A percentile compares a stretch with the other conserved stretches of the same genome.
These are phyloP conservation scores for Blumeriella jaapii DNA, from an alignment of 2,329 filamentous ascomycete species.

Conservation along the genomic window DNA sequence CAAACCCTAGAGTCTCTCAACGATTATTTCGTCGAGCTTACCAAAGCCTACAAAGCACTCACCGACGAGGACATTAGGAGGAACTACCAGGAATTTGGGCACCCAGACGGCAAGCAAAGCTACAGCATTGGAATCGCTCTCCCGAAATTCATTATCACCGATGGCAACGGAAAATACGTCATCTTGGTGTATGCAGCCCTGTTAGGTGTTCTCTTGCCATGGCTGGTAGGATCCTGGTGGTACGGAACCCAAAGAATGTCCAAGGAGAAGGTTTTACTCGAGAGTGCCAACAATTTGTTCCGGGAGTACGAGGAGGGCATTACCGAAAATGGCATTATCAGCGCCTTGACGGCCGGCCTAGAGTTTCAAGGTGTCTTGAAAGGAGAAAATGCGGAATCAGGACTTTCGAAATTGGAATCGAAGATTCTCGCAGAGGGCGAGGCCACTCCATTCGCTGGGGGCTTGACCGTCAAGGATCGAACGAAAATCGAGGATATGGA, in stretches of 20 bases:
- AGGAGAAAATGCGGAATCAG: slow-evolving; percentile 68
- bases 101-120: slow-evolving; percentile 96
- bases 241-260: slow-evolving; percentile 90
- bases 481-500: slow-evolving; percentile 71
- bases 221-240: slow-evolving; percentile 95
- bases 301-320: slow-evolving; percentile 81
- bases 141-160: slow-evolving; percentile 81
- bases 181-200: slow-evolving; percentile 79
- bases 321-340: slow-evolving; percentile 67
- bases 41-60: slow-evolving; percentile 94
- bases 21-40: slow-evolving; percentile 83
- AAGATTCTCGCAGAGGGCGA: slow-evolving; percentile 56
- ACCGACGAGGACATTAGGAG: slow-evolving; percentile 96
- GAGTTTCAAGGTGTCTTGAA: slow-evolving; percentile 71
- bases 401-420: slow-evolving; percentile 74
- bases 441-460: slow-evolving; percentile 38
- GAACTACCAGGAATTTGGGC: slow-evolving; percentile 91
- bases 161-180: slow-evolving; percentile 93
- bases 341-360: slow-evolving; percentile 71
- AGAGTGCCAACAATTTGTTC: slow-evolving; percentile 91
- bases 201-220: slow-evolving; percentile 82
- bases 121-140: slow-evolving; percentile 96
- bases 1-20: slow-evolving; percentile 78
- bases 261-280: slow-evolving; percentile 84
- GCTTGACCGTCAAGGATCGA: slow-evolving; percentile 63